Evolutionary conservation across 106 monocot species (phyloP).

Genomic region (Dactylorhiza incarnata): DNA sequence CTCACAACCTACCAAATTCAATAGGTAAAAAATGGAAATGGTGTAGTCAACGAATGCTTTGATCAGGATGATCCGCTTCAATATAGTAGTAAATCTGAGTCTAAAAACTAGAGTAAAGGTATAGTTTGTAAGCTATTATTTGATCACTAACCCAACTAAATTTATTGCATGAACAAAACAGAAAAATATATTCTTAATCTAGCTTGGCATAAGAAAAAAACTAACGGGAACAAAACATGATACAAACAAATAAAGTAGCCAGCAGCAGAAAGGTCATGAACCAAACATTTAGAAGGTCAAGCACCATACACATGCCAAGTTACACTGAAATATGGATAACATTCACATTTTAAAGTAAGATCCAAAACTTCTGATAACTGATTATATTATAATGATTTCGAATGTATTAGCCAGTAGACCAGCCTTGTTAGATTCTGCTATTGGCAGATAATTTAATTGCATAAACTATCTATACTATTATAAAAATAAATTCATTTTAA

Average conservation of each 20-base stretch:
- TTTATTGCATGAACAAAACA: not conserved
- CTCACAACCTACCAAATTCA: too few relatives aligned
- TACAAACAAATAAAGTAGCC: not conserved
- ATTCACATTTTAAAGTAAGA: not conserved
- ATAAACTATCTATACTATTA: too few relatives aligned
- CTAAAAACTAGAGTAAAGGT: not conserved
- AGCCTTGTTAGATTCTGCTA: not conserved
- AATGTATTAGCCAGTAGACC: not conserved
- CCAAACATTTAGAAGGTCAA: not conserved
- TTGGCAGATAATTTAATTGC: not conserved
- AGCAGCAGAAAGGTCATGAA: not conserved
- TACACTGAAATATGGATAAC: not conserved
- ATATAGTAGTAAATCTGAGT: too few relatives aligned
- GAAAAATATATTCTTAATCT: not conserved
- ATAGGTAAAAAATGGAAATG: too few relatives aligned
- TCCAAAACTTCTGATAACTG: not conserved
- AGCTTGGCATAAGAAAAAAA: not conserved
- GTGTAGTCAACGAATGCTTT: too few relatives aligned
- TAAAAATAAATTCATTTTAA: too few relatives aligned
- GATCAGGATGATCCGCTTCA: too few relatives aligned
- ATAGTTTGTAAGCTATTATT: not conserved
- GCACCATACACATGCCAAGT: not conserved
- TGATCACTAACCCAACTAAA: not conserved
- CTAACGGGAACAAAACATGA: not conserved
- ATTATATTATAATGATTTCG: not conserved